Evolutionary conservation across 371 early-diverging fungal species (phyloP).

Genomic region (Lichtheimia corymbifera): DNA sequence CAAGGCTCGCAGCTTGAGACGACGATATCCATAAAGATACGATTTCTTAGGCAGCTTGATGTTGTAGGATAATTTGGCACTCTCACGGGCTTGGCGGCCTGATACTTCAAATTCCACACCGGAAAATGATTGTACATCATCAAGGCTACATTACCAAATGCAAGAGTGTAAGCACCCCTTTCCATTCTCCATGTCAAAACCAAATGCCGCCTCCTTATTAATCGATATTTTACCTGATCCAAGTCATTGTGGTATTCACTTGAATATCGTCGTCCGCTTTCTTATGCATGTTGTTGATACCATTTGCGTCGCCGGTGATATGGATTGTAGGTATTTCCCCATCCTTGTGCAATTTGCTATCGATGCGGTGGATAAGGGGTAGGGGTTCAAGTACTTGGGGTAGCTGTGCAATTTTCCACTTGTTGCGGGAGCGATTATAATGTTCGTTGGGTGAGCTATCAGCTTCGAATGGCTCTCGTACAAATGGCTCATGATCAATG

Average conservation of each 20-base stretch:
- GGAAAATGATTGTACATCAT: constrained; percentile 14
- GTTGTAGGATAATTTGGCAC: constrained; percentile 33
- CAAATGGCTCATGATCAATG: constrained; percentile 10
- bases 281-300: constrained; percentile 9
- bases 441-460: constrained; percentile 20
- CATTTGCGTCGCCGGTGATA: constrained; percentile 11
- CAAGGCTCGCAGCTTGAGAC: constrained; percentile 33
- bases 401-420: constrained; percentile 1
- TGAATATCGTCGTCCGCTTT: constrained; percentile 3
- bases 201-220: too few relatives aligned
- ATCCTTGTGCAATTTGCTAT: constrained; percentile 14
- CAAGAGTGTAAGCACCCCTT: too few relatives aligned
- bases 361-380: constrained; percentile 16
- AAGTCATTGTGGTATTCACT: constrained; percentile 14
- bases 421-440: constrained; percentile 19
- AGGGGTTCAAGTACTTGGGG: constrained; percentile 8
- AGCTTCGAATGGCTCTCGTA: constrained; percentile 1
- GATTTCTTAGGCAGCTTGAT: constrained; percentile 20
- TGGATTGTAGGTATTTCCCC: constrained; percentile 22
- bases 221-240: constrained; percentile 10
- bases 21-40: constrained; percentile 18
- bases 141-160: constrained; percentile 10
- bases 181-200: too few relatives aligned
- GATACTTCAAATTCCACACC: constrained; percentile 24
- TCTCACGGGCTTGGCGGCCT: constrained; percentile 28